These are phyloP conservation scores for Geosmithia flava DNA, from an alignment of 2,329 filamentous ascomycete genomes.

Conservation along the genomic window DNA sequence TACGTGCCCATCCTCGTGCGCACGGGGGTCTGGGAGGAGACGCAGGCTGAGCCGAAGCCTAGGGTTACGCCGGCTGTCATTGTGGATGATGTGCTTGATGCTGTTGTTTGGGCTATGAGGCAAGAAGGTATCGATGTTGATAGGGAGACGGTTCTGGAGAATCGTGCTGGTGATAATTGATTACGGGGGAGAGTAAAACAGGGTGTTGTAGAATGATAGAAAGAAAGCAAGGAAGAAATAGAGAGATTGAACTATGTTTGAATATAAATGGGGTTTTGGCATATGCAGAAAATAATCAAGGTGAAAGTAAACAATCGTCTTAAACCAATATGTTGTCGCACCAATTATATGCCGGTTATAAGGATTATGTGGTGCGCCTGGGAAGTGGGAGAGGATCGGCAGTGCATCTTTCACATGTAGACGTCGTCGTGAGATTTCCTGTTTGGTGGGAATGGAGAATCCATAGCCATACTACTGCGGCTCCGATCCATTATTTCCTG, in stretches of 20 bases:
- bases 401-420: background rate
- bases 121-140: constrained; percentile 30
- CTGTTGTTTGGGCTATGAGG: constrained; percentile 64
- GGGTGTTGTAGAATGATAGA: no score
- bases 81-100: constrained; percentile 63
- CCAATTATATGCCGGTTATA: no score
- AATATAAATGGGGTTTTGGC: no score
- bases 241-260: no score
- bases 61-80: constrained; percentile 50
- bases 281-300: no score
- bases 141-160: constrained; percentile 3
- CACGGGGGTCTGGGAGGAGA: constrained; percentile 60
- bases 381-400: background rate
- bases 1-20: constrained; percentile 70
- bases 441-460: background rate
- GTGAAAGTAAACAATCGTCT: no score
- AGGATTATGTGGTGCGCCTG: no score
- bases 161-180: background rate
- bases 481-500: no score
- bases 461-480: no score
- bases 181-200: no score
- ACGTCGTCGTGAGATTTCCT: background rate
- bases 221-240: no score
- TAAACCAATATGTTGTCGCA: no score
- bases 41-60: constrained; percentile 31